Percentiles rank a stretch among this genome's conserved stretches.
phyloP scores from a whole-genome alignment of 23 red algal genomes.

The Gracilaria gracilis region DNA sequence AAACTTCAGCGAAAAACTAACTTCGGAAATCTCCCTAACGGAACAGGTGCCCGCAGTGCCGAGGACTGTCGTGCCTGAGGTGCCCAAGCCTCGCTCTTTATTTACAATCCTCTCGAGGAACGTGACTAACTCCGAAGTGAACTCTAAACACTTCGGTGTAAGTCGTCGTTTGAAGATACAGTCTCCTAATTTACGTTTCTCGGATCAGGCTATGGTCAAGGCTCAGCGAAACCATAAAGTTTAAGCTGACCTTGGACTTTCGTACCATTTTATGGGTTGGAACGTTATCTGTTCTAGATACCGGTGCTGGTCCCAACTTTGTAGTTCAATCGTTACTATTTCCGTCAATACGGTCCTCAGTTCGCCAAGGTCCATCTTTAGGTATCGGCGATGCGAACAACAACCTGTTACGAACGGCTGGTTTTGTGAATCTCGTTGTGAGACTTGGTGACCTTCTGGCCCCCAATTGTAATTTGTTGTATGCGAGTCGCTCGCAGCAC shows the following conservation, averaged over 20 bases:
- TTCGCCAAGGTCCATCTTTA: neutral
- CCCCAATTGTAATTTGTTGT: neutral
- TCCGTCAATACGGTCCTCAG: neutral
- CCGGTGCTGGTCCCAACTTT: no score
- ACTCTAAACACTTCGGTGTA: neutral
- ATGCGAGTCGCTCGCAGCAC: neutral
- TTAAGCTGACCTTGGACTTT: slow-evolving; percentile 29
- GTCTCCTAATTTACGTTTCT: neutral
- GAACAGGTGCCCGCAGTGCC: no score
- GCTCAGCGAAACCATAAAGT: slow-evolving; percentile 30
- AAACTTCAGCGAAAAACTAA: slow-evolving; percentile 31
- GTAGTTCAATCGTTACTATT: neutral
- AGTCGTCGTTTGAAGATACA: slow-evolving; percentile 11
- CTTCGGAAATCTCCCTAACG: neutral
- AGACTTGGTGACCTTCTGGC: neutral
- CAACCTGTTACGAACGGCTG: neutral
- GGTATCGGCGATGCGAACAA: neutral
- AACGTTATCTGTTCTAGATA: no score
- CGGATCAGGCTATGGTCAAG: slow-evolving; percentile 6
- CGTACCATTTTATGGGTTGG: neutral
- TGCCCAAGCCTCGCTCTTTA: neutral
- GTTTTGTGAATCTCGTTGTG: neutral
- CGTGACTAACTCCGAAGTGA: neutral
- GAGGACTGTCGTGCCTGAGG: neutral
- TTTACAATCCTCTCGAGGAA: neutral